Base-by-base conservation (phyloP, 75 land plant genomes). In the Cupressus sempervirens region DNA sequence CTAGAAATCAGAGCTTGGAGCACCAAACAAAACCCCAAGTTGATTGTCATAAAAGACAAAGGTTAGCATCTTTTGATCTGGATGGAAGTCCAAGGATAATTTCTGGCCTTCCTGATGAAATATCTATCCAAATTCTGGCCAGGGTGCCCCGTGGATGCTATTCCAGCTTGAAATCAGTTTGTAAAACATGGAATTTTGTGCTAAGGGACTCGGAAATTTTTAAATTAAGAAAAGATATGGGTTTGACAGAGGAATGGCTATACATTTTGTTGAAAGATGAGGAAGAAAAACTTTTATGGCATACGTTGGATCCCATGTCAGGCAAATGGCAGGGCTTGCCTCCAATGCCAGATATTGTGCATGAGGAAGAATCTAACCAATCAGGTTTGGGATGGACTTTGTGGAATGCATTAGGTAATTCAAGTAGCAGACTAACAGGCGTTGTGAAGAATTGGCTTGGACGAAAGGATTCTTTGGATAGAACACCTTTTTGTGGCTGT, bases 41-140 rank as follows among this genome's bases (percentile, higher is more conserved):
- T 83, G 94, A 93, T 29, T 67, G 88, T 35, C 86, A 88, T 85
- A 96, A 96, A 87, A 89, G 91, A 84, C 91, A 87, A 81, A 90
- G 88, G 53, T 45, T 92, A 83, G 81, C 88, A 54, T 74, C 88
- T 1, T 56, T 82, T 80, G 86, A 82, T 76, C 14, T 29, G 75
- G 88, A 89, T 76, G 91, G 90, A 3, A 84, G 77, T 5, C 87
- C 88, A 50, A 88, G 95, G 85, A 74, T 98, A 76, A 93, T 98
- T 77, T 94, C 99, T 2, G 89, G 91, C 70, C 92, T 98, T 79
- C 99, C 99, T 20, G 98, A 98, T 87, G 99, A 98, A 86, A 75
- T 98, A 9, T 88, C 99, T 7, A 76, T 92, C 8, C 93, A 91
- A 80, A 94, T 96, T 48, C 89, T 98, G 56, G 96, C 99, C 48